Conservation (phyloP, 805 yeast genomes). For the Candida maesae region DNA sequence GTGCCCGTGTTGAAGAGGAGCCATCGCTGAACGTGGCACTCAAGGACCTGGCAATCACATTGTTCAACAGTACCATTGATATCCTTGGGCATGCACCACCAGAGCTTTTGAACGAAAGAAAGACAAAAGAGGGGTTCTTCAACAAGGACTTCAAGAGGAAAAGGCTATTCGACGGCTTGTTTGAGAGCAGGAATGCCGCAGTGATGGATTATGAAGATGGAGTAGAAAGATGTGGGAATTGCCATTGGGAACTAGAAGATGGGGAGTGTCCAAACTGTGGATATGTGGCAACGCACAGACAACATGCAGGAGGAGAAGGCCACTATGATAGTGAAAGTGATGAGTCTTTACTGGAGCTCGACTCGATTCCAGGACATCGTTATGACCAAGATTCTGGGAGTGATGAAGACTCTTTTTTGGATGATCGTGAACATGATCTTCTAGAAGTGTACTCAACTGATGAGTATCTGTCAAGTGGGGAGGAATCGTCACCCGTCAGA, state of each 20-base stretch:
- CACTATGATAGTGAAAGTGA: not conserved
- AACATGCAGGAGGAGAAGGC: no score
- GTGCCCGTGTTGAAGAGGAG: constrained; percentile 41
- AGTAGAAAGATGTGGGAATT: constrained; percentile 67
- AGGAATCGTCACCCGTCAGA: constrained; percentile 18
- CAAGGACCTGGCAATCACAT: constrained; percentile 41
- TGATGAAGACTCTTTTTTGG: constrained; percentile 17
- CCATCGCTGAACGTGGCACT: constrained; percentile 55
- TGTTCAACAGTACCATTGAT: constrained; percentile 33
- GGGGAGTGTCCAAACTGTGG: constrained; percentile 66
- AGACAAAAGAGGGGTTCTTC: constrained; percentile 33
- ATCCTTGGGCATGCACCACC: constrained; percentile 12
- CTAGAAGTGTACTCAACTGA: constrained; percentile 5
- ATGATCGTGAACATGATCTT: constrained; percentile 15
- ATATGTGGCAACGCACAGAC: constrained; percentile 45
- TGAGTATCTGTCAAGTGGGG: constrained; percentile 7
- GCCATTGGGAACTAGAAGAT: constrained; percentile 79
- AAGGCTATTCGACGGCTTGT: constrained; percentile 45
- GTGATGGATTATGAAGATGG: constrained; percentile 65
- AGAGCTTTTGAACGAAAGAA: constrained; percentile 24
- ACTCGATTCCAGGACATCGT: not conserved
- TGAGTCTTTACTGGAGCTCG: not conserved
- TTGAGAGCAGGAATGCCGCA: constrained; percentile 37
- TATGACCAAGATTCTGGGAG: constrained; percentile 2
- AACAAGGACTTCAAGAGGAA: constrained; percentile 36